Evolutionary conservation across 768 basidiomycete species (phyloP), one percentile per base, ranked within the genome.

Genomic region (Myochromella boudieri): DNA sequence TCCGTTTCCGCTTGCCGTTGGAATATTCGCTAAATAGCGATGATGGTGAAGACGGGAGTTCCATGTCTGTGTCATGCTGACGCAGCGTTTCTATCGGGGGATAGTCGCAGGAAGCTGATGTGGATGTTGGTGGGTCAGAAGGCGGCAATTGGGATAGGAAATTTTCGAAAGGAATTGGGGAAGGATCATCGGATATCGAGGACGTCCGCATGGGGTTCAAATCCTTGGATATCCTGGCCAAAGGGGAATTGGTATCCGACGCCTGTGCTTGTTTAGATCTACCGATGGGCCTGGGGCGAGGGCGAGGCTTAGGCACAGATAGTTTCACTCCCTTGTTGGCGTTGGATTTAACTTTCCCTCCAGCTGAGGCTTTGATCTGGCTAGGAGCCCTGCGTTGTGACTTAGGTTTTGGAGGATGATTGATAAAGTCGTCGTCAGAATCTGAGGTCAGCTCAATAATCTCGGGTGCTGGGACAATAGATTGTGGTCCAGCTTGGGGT

Each of bases 401-500:
- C 46, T 61, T 68, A 41, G 64, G 56, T 11, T 31, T 31, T 8
- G 65, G 57, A 43, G 68, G 66, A 15, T 55, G 42, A 12, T 53
- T 40, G 33, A 57, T 51, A 42, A 74, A 58, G 31, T 55, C 12
- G 33, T 73, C 39, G 22, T 73, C 71, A 3, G 71, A 67, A 28
- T 75, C 75, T 6, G 71, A 73, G 18, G 61, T 63, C 14, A 78
- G 54, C 51, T 78, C 77, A 9, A 80, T 76, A 3, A 77, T 57
- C 9, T 27, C 48, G 28, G 52, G 29, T 37, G 40, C 33, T 37
- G 26, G 21, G 21, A 33, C 40, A 22, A 42, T 24, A 27, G 26
- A 36, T 31, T 46, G 45, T n/a, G n/a, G n/a, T n/a, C n/a, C n/a
- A 37, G 44, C 37, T 37, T 18, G 50, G 5, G 40, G 34, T 34